A percentile compares a stretch with the other conserved stretches of the same genome.
Evolutionary conservation across 2,329 filamentous ascomycete genomes (phyloP).

Genomic region (Rutstroemia sp.): DNA sequence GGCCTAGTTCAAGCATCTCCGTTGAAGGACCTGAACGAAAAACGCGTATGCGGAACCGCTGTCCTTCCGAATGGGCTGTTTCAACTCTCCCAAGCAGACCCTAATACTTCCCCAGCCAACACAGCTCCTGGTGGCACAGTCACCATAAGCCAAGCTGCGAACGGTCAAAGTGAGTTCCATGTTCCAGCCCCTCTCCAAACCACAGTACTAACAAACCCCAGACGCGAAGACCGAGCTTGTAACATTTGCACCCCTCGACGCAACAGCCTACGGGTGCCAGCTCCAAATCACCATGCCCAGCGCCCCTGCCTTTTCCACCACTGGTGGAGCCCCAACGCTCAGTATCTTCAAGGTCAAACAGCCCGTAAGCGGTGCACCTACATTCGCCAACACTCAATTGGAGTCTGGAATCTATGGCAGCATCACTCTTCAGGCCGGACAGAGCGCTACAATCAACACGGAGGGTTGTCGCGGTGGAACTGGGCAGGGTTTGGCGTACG

Average conservation of each 20-base stretch:
- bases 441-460: constrained; percentile 5
- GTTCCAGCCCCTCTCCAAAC: too few relatives aligned
- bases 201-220: not conserved
- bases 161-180: not conserved
- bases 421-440: constrained; percentile 2
- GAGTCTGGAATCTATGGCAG: constrained; percentile 7
- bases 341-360: constrained; percentile 4
- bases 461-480: not conserved
- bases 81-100: constrained; percentile 3
- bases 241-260: not conserved
- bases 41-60: not conserved
- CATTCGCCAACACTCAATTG: constrained; percentile 8
- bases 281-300: not conserved
- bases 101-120: not conserved
- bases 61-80: constrained; percentile 3
- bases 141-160: not conserved
- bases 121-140: not conserved
- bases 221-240: not conserved
- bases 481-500: constrained; percentile 8
- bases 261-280: constrained; percentile 2
- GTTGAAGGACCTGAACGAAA: not conserved
- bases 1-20: constrained; percentile 2
- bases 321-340: constrained; percentile 2
- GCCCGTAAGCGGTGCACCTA: constrained; percentile 1
- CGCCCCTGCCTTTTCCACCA: not conserved